phyloP scores from a whole-genome alignment of 2,329 filamentous ascomycete species.

The Hymenoscyphus fructigenus region DNA sequence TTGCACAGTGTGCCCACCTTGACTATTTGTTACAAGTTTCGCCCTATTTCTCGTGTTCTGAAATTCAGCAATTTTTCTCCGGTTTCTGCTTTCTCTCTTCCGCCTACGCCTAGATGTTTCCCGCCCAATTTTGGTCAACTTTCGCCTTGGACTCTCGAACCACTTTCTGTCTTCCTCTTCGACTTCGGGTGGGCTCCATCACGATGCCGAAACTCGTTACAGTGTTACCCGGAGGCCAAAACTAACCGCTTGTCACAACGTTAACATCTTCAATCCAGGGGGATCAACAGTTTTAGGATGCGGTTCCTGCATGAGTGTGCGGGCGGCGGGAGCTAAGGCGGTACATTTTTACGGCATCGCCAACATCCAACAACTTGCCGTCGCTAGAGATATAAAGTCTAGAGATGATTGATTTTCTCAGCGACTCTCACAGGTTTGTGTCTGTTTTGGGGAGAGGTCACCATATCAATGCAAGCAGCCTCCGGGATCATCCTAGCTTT shows the following conservation, averaged over 20 bases:
- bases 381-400: neutral
- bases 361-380: neutral
- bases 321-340: neutral
- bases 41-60: neutral
- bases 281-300: neutral
- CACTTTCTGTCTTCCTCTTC: neutral
- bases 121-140: neutral
- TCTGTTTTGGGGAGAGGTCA: no score
- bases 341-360: neutral
- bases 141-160: neutral
- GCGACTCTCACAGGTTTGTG: no score
- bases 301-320: neutral
- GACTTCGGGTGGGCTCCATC: neutral
- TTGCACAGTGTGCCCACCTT: neutral
- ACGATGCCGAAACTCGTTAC: neutral
- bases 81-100: neutral
- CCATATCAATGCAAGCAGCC: no score
- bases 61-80: neutral
- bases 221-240: neutral
- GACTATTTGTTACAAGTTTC: neutral
- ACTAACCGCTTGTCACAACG: neutral
- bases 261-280: neutral
- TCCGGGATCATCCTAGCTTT: no score
- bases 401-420: neutral
- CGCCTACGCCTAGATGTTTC: no score